phyloP scores from a whole-genome alignment of 2,329 filamentous ascomycete species.

The Elsinoe australis region DNA sequence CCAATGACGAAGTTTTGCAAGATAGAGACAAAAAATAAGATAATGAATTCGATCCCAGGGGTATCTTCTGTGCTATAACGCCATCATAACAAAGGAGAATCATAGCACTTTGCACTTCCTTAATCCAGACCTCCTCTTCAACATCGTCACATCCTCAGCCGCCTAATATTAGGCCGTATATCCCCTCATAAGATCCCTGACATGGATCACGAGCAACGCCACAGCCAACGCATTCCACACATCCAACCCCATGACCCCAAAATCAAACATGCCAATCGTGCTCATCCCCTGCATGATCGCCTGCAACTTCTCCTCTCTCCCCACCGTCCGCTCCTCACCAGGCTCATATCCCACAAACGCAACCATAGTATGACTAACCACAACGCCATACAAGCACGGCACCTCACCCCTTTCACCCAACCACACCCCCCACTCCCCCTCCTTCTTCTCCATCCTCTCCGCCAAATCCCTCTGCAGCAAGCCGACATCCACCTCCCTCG shows the following conservation, averaged over 20 bases:
- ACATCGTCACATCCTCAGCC: neutral
- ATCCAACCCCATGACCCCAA: neutral
- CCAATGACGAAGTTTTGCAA: too few relatives aligned
- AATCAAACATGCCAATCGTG: conserved; percentile 4
- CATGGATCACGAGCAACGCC: conserved; percentile 12
- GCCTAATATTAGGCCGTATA: neutral
- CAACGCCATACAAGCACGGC: conserved; percentile 6
- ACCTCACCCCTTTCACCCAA: neutral
- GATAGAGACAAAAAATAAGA: neutral
- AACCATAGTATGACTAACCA: conserved; percentile 3
- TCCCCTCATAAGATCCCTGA: conserved; percentile 12
- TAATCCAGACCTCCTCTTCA: too few relatives aligned
- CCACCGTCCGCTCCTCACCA: neutral
- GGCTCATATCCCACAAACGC: neutral
- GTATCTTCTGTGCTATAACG: conserved; percentile 5
- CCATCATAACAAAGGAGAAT: conserved; percentile 4
- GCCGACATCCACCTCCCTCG: neutral
- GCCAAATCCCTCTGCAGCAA: conserved; percentile 2
- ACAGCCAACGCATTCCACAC: conserved; percentile 16
- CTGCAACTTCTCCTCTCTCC: conserved; percentile 9
- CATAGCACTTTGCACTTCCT: neutral
- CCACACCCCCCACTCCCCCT: neutral
- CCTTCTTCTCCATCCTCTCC: neutral
- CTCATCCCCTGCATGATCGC: conserved; percentile 1
- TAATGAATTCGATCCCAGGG: neutral